Evolutionary conservation across 441 rosid species (phyloP).

Genomic region (Erodium moschatum): DNA sequence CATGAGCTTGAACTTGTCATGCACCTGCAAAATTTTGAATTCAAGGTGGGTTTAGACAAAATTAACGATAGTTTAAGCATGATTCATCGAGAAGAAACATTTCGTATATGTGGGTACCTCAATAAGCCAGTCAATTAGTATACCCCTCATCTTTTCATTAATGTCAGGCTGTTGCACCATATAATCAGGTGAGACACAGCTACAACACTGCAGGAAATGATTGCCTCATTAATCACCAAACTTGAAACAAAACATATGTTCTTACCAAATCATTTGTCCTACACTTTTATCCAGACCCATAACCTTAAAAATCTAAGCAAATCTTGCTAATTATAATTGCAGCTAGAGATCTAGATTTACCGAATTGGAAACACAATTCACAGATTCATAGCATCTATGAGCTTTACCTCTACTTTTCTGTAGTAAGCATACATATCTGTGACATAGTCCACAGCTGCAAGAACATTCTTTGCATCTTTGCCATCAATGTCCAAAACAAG

Average conservation of each 20-base stretch:
- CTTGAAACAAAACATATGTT: neutral
- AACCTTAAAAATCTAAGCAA: too few species aligned
- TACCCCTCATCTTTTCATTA: conserved; percentile 86
- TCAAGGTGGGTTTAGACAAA: too few species aligned
- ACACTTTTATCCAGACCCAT: too few species aligned
- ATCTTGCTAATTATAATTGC: too few species aligned
- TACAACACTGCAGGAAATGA: conserved; percentile 41
- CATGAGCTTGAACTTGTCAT: conserved; percentile 85
- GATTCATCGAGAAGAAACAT: too few species aligned
- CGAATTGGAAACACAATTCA: neutral
- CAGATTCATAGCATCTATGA: too few species aligned
- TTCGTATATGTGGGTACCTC: conserved; percentile 15
- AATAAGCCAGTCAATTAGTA: conserved; percentile 83
- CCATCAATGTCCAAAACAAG: conserved; percentile 54
- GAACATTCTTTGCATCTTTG: conserved; percentile 49
- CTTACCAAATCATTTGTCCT: neutral
- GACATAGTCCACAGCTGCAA: conserved; percentile 71
- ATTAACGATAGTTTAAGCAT: too few species aligned
- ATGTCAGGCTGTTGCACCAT: conserved; percentile 64
- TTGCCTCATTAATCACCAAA: neutral
- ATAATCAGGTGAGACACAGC: conserved; percentile 54
- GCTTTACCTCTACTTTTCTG: conserved; percentile 71
- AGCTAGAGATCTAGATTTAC: too few species aligned
- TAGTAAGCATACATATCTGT: conserved; percentile 50
- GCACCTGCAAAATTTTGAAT: conserved; percentile 44